Evolutionary conservation across 257 asterid species (phyloP).

Genomic region (Solanum neorickii): DNA sequence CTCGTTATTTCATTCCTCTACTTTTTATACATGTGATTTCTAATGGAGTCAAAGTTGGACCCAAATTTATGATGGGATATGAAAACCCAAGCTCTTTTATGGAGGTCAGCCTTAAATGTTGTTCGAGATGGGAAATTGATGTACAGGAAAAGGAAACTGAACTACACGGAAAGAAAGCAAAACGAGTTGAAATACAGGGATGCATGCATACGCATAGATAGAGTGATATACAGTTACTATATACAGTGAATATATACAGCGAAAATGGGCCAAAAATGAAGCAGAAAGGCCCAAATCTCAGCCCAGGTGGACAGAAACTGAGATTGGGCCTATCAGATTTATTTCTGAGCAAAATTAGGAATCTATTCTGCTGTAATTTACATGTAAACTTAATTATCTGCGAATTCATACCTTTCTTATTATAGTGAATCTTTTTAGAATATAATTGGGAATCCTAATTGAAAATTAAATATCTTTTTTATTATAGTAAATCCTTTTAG

Average conservation of each 20-base stretch:
- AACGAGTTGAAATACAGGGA: background rate
- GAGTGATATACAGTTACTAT: background rate
- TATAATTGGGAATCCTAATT: too few species aligned
- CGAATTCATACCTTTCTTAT: too few species aligned
- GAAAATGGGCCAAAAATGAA: background rate
- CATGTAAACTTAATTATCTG: too few species aligned
- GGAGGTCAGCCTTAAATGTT: background rate
- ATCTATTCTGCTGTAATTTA: too few species aligned
- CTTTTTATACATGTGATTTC: background rate
- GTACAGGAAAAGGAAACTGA: background rate
- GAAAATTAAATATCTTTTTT: too few species aligned
- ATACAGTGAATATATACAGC: background rate
- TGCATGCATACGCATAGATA: background rate
- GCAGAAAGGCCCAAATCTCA: background rate
- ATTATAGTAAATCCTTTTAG: too few species aligned
- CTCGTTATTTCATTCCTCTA: background rate
- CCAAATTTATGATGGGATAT: background rate
- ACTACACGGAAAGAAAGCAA: background rate
- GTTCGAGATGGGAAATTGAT: background rate
- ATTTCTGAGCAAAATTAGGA: background rate
- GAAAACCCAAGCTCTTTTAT: too few species aligned
- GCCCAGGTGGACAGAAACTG: background rate
- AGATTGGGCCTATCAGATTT: background rate
- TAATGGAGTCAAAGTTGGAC: background rate
- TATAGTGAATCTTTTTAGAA: too few species aligned